Base-by-base conservation (phyloP, 106 monocot species). In the Acorus gramineus region DNA sequence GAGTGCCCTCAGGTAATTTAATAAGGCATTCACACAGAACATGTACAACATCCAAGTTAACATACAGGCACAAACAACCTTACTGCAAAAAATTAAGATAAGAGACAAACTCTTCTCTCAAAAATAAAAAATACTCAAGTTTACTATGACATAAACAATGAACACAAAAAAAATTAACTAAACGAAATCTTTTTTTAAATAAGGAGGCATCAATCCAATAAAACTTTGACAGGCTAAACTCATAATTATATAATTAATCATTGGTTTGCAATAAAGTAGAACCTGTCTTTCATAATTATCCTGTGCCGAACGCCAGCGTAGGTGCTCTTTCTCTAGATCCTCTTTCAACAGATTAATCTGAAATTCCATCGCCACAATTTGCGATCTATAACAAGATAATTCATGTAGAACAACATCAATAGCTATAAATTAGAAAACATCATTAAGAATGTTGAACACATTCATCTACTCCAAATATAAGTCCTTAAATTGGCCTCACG, bases 231-330 rank as follows among this genome's bases (percentile, higher is more conserved):
- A 12, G 6, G 10, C 11, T 28, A 57, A 4, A 11, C 6, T 2
- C 8, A 53, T 44, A 50, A 56, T 47, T 2, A 43, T 59, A 12
- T 11, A 47, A 45, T 14, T 6, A 59, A 47, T 62, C 28, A 28
- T 28, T 28, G 28, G 28, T 28, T 28, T 28, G 28, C 1, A 53
- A 9, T 55, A 50, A 10, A 12, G 3, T 13, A 64, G 14, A 61
- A 98, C 98, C 92, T 98, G 98, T 85, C 98, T 92, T 60, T 98
- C 88, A 77, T 92, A 98, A 65, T 98, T 98, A 53, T 88, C 80
- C 28, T 98, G 91, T 8, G 98, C 76, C 73, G 55, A 83, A 62
- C 85, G 82, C 98, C 98, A 98, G 4, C 83, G 88, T 52, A 74
- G 85, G 56, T 84, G 85, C 65, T 98, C 92, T 47, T 56, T 74